Percentiles rank a stretch among this genome's conserved stretches.
Conservation (phyloP, 2,329 filamentous ascomycete genomes). For the Cercospora zeae-maydis region DNA sequence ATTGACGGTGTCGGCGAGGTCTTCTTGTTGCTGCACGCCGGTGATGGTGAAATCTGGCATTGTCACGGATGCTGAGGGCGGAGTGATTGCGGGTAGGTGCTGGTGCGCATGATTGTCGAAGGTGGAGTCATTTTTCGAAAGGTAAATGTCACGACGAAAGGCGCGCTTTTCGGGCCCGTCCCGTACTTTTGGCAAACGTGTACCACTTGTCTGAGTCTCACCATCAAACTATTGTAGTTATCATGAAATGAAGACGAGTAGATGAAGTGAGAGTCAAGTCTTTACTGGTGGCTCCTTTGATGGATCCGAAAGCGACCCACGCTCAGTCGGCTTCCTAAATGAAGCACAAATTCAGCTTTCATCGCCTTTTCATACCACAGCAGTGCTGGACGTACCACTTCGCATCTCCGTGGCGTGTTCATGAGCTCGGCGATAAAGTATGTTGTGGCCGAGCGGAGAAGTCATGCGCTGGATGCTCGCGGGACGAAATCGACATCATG, state of each 20-base stretch:
- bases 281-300: background rate
- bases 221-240: background rate
- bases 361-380: too few species aligned
- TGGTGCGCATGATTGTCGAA: background rate
- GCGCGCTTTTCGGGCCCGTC: background rate
- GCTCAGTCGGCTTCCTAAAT: background rate
- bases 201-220: background rate
- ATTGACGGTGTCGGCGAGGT: conserved; percentile 38
- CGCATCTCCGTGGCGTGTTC: too few species aligned
- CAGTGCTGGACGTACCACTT: too few species aligned
- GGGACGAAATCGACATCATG: too few species aligned
- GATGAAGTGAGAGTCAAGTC: background rate
- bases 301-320: background rate
- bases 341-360: background rate
- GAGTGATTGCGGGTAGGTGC: background rate
- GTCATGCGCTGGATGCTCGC: too few species aligned
- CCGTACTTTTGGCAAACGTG: background rate
- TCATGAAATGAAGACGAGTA: background rate
- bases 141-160: background rate
- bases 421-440: too few species aligned
- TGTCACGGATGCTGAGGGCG: background rate
- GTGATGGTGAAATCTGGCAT: conserved; percentile 30
- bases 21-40: conserved; percentile 41
- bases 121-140: background rate
- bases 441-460: too few species aligned